Conservation (phyloP, 1,139 yeast species). For the Saccharomyces hybrid region DNA sequence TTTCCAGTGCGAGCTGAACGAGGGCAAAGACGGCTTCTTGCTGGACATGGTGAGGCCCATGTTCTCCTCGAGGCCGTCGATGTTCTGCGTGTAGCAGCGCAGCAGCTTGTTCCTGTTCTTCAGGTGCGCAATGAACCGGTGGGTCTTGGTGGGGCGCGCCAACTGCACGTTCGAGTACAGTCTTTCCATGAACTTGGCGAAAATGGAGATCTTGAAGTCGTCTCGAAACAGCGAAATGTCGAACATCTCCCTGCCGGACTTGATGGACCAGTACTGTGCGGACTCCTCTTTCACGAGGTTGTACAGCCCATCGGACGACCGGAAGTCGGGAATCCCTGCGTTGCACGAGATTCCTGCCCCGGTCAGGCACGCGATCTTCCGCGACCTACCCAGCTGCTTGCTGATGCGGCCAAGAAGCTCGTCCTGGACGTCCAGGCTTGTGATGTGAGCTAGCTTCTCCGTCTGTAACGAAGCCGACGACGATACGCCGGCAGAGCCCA, state of each 20-base stretch:
- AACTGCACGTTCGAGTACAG: slow-evolving; percentile 52
- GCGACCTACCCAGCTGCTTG: slow-evolving; percentile 27
- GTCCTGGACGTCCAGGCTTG: not conserved
- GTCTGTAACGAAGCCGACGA: not conserved
- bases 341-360: slow-evolving; percentile 96
- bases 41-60: slow-evolving; percentile 29
- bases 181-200: slow-evolving; percentile 52
- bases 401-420: slow-evolving; percentile 6
- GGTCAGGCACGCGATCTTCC: slow-evolving; percentile 55
- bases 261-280: slow-evolving; percentile 49
- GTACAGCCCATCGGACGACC: slow-evolving; percentile 79
- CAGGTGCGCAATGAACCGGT: slow-evolving; percentile 59
- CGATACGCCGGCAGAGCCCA: not conserved
- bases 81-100: slow-evolving; percentile 78
- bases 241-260: slow-evolving; percentile 75
- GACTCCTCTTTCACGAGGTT: slow-evolving; percentile 58
- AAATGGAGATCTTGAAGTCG: slow-evolving; percentile 48
- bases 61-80: slow-evolving; percentile 38
- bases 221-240: slow-evolving; percentile 75
- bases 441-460: not conserved
- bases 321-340: slow-evolving; percentile 93
- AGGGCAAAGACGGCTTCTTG: not conserved
- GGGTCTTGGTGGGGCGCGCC: slow-evolving; percentile 81
- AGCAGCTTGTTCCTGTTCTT: slow-evolving; percentile 61
- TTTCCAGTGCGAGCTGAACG: slow-evolving; percentile 39